Evolutionary conservation across 176 grass and related monocot species (phyloP), one percentile per base, ranked within the genome.

Genomic region (Oryza meyeriana): DNA sequence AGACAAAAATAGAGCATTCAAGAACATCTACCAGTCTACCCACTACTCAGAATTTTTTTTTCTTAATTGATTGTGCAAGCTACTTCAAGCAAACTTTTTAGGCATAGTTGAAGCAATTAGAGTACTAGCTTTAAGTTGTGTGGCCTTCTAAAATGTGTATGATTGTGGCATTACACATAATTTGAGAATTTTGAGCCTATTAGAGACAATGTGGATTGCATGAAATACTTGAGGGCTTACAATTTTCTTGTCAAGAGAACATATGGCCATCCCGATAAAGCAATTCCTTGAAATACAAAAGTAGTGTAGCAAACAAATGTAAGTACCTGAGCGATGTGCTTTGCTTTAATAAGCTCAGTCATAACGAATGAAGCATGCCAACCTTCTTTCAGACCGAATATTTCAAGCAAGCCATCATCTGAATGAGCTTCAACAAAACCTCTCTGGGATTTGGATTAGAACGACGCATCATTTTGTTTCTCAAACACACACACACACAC

Each of bases 291-390:
- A 14, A 47, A 48, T 61, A 22, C 33, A 73, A 39, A 34, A 24
- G 66, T 2, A 61, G 61, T 24, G 35, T 1, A 26, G 30, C 26
- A 34, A 40, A 27, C 55, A 24, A 75, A 25, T 35, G 44, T 24
- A 72, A 74, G 39, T 88, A 95, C 96, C 93, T 99, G 96, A 82
- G 93, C 92, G 71, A 99, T 92, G 68, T 99, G 96, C 66, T 92
- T 92, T 66, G 96, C 96, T 87, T 90, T 94, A 73, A 99, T 99
- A 79, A 99, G 78, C 63, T 99, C 87, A 68, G 91, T 78, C 96
- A 99, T 92, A 68, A 99, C 96, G 68, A 99, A 86, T 59, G 96
- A 95, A 68, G 96, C 96, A 87, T 99, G 96, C 96, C 96, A 99
- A 25, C 96, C 96, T 94, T 99, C 88, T 57, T 99, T 99, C 42